Percentiles rank a stretch among this genome's conserved stretches.
Conservation (phyloP, 176 grass and related monocot species). For the Eleusine indica region DNA sequence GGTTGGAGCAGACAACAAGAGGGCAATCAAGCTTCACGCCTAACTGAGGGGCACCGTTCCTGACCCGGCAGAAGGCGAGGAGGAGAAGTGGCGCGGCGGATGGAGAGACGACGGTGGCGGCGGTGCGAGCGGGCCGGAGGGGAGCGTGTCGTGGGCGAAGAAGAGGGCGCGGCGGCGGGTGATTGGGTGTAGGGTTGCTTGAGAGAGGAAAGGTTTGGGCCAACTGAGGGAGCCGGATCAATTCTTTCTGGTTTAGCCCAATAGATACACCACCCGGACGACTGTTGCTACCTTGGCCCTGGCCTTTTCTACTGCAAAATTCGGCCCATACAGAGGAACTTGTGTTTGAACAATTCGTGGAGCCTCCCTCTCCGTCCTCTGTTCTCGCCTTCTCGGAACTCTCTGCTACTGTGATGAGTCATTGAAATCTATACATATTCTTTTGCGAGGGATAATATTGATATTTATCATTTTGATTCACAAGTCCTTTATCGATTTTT, state of each 20-base stretch:
- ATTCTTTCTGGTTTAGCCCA: too few species aligned
- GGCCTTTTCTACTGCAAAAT: not conserved
- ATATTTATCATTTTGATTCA: too few species aligned
- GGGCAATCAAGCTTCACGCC: not conserved
- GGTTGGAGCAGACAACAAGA: not conserved
- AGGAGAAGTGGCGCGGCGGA: not conserved
- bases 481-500: too few species aligned
- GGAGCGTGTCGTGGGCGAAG: not conserved
- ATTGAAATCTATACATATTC: too few species aligned
- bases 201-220: not conserved
- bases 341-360: too few species aligned
- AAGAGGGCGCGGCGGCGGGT: not conserved
- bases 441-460: too few species aligned
- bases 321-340: too few species aligned
- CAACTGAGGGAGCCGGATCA: not conserved
- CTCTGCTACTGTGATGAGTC: too few species aligned
- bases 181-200: constrained; percentile 20
- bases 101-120: constrained; percentile 6
- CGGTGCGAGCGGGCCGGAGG: not conserved
- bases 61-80: not conserved
- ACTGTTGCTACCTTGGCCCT: not conserved
- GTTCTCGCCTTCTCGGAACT: too few species aligned
- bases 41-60: not conserved
- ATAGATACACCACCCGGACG: not conserved
- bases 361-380: too few species aligned